Conservation (phyloP, 805 yeast species). For the Candida xiaguanensis region DNA sequence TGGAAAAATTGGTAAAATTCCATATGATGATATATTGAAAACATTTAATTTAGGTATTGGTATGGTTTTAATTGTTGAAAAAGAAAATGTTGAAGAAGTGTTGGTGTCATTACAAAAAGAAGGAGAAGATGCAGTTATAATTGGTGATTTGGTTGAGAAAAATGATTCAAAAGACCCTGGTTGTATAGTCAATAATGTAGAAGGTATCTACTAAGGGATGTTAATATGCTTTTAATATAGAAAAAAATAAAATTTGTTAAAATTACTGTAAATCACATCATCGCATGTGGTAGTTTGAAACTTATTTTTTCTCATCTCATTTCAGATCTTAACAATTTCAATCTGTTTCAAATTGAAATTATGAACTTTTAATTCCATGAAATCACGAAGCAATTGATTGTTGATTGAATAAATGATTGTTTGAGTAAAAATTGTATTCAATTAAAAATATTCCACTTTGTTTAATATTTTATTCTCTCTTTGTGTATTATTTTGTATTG, state of each 20-base stretch:
- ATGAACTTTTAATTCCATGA: too few relatives aligned
- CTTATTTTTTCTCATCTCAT: background rate
- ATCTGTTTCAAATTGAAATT: too few relatives aligned
- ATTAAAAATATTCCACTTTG: too few relatives aligned
- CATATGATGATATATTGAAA: slow-evolving; percentile 76
- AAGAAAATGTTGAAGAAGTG: slow-evolving; percentile 59
- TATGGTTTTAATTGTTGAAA: slow-evolving; percentile 83
- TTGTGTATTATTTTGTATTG: background rate
- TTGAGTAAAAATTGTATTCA: too few relatives aligned
- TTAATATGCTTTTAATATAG: background rate
- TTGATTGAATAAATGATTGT: background rate
- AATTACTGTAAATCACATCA: background rate
- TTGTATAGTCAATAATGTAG: slow-evolving; percentile 52
- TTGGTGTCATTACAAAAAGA: slow-evolving; percentile 53
- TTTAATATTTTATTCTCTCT: background rate
- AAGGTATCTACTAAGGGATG: slow-evolving; percentile 23
- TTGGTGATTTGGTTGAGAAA: slow-evolving; percentile 35
- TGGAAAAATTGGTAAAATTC: slow-evolving; percentile 87
- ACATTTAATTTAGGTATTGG: slow-evolving; percentile 97
- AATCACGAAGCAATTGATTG: too few relatives aligned
- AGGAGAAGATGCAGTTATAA: slow-evolving; percentile 60
- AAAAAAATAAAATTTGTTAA: background rate
- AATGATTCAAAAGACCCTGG: slow-evolving; percentile 49
- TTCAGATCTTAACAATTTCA: background rate
- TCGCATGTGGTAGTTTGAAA: slow-evolving; percentile 4